Evolutionary conservation across 305 asterid genomes (phyloP), one percentile per base, ranked within the genome.

Genomic region (Fraxinus latifolia): DNA sequence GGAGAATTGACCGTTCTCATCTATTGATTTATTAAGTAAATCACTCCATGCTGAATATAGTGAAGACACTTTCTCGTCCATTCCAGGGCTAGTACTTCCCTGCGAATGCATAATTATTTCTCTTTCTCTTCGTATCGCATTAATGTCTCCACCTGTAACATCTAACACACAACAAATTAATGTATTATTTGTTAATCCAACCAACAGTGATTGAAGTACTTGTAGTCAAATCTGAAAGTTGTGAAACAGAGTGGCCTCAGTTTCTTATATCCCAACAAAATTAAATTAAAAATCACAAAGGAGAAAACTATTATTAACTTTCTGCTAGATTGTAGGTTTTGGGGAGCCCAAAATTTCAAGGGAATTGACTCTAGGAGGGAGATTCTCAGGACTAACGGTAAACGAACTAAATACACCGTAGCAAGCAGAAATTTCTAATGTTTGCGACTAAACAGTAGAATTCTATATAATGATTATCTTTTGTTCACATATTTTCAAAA

Each of bases 21-120:
- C 84, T 7, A 34, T 55, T 5, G 91, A 80, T 79, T 87, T 39
- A 71, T 58, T 50, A 32, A 93, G 88, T 77, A 83, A 74, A 55
- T 85, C 85, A 77, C 88, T 86, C 98, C 99, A 95, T 55, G 86
- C 85, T 29, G 89, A 78, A 83, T 91, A 90, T 9, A 95, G 87
- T 67, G 23, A 67, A 7, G 88, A 86, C 21, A 89, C 91, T 79
- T 83, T 90, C 73, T 89, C 89, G 39, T 89, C 86, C 0, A 70
- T 31, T 19, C 58, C 89, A 34, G 68, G 42, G 11, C 53, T 25
- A 32, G 70, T 53, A 9, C 72, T 86, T 84, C 88, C 87, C 76
- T 83, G 84, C 2, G 87, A 76, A 83, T 68, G 73, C 82, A 76
- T 81, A 37, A 82, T 73, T 72, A 86, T 84, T 42, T 86, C 92